phyloP scores from a whole-genome alignment of 768 basidiomycete genomes.

The Russula griseocarnosa region DNA sequence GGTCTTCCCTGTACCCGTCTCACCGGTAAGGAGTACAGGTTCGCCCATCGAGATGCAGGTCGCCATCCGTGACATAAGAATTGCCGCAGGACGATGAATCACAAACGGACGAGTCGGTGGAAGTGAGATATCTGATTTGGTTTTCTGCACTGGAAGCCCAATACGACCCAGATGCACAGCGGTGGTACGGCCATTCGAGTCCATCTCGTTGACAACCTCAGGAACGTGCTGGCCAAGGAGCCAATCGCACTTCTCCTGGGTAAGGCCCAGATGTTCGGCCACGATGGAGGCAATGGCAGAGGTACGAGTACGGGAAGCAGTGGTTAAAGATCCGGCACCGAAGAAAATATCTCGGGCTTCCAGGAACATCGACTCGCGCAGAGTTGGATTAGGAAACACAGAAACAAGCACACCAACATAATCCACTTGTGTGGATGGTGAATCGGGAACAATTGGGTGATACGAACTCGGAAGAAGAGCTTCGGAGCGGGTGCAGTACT shows the following conservation, averaged over 20 bases:
- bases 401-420: conserved; percentile 36
- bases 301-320: conserved; percentile 47
- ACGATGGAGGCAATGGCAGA: conserved; percentile 51
- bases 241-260: conserved; percentile 67
- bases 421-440: conserved; percentile 30
- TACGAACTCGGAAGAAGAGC: conserved; percentile 51
- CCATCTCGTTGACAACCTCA: conserved; percentile 61
- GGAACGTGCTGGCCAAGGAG: conserved; percentile 63
- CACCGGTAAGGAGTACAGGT: conserved; percentile 88
- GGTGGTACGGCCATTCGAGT: conserved; percentile 55
- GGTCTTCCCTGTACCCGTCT: conserved; percentile 99
- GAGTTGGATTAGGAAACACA: conserved; percentile 62
- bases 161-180: conserved; percentile 62
- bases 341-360: conserved; percentile 93
- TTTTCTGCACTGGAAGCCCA: conserved; percentile 47
- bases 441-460: conserved; percentile 42
- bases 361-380: conserved; percentile 86
- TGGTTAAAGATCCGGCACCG: conserved; percentile 57
- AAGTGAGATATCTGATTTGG: conserved; percentile 37
- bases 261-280: conserved; percentile 61
- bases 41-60: conserved; percentile 69
- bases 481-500: conserved; percentile 74
- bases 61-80: conserved; percentile 75
- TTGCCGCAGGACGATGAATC: conserved; percentile 78
- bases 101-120: conserved; percentile 65